Evolutionary conservation across 2,329 filamentous ascomycete species (phyloP), one percentile per base, ranked within the genome.

Genomic region (Aspergillus proliferans): DNA sequence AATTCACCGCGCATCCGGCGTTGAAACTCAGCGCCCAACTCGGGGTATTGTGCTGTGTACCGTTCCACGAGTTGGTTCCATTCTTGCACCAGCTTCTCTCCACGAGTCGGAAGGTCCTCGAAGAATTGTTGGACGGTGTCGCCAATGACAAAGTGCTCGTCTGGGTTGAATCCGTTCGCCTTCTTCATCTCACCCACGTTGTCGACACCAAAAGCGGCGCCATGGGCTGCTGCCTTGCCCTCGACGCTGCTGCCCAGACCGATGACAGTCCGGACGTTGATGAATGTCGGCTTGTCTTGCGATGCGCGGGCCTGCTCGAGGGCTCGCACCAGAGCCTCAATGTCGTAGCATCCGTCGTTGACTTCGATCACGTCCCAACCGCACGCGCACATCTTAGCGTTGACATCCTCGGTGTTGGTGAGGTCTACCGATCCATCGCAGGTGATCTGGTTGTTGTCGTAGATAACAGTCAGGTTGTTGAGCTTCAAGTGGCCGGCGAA

Each of bases 401-500:
- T 79, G 52, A 80, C 66, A 41, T 81, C 76, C 53, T 82, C 78
- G 0, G 71, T 76, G 50, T 78, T 79, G 4, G 71, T 72, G 39
- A 73, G 67, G 57, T 81, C 78, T 2, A 81, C 70, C 1, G 72
- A 73, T 6, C 79, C 79, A 53, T 82, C 79, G 54, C 78, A 81
- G 1, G 78, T 81, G 42, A 82, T 67, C 56, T 79, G 74, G 58
- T 82, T 81, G 63, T 82, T 81, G 52, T 82, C 79, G 52, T 82
- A 82, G 34, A 80, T 74, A 19, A 82, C 65, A 3, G 74, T 74
- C 1, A 82, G 66, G 58, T 82, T 82, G 63, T 76, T 73, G 8
- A 82, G 65, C 52, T 70, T 71, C 58, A 74, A 71, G 58, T 80
- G 76, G 2, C 79, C 79, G 4, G 79, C 79, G 3, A 81, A 70